A percentile compares a stretch with the other conserved stretches of the same genome.
Conservation (phyloP, 805 yeast species). For the Lipomyces starkeyi region DNA sequence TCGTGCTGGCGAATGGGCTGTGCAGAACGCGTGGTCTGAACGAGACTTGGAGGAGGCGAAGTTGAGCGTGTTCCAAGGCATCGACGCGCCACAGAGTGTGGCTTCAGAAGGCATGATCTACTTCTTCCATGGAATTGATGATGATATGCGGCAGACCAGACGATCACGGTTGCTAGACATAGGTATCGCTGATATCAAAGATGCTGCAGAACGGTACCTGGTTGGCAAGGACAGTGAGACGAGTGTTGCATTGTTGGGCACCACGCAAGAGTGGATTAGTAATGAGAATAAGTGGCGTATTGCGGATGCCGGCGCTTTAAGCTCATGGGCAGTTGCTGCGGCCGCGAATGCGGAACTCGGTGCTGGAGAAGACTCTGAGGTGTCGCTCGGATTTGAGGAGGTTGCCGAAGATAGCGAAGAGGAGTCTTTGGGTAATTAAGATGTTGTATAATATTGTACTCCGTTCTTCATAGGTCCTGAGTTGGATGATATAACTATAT, state of each 20-base stretch:
- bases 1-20: conserved; percentile 57
- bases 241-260: conserved; percentile 29
- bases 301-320: conserved; percentile 7
- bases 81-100: conserved; percentile 88
- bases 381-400: not conserved
- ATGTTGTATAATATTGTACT: not conserved
- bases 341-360: conserved; percentile 10
- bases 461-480: not conserved
- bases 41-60: conserved; percentile 87
- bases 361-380: conserved; percentile 5
- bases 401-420: not conserved
- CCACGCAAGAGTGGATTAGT: conserved; percentile 17
- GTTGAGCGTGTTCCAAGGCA: conserved; percentile 83
- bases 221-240: conserved; percentile 29
- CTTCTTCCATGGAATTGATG: conserved; percentile 73
- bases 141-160: conserved; percentile 78
- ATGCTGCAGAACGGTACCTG: conserved; percentile 72
- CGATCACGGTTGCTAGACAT: conserved; percentile 77
- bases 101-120: conserved; percentile 73
- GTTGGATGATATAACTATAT: not conserved
- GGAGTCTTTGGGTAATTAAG: not conserved
- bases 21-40: conserved; percentile 59
- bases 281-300: conserved; percentile 23
- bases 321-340: not conserved
- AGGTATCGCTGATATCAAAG: conserved; percentile 61